Evolutionary conservation across 495 filamentous ascomycete species (phyloP), one percentile per base, ranked within the genome.

Genomic region (Penicillium herquei): DNA sequence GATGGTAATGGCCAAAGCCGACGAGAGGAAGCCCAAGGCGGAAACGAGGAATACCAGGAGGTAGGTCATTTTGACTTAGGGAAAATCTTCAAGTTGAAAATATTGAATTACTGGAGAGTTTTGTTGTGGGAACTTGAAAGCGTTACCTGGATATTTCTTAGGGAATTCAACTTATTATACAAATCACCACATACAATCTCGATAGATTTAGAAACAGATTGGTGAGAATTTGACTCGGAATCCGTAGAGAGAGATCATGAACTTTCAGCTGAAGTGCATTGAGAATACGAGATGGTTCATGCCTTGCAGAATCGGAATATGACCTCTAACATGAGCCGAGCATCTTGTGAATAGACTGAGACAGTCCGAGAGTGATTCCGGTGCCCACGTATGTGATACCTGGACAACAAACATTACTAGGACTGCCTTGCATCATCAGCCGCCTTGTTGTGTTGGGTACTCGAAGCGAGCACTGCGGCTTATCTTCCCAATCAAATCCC

Each of bases 1-100:
- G 44, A 58, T 3, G 17, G 56, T 58, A 18, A 58, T 58, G 12
- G 56, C 50, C 39, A 49, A 54, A 39, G 56, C 56, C 39, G 56
- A 54, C n/a, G 56, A 54, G 50, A 58, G 44, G 44, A 58, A 39
- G 45, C 50, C 44, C 44, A 58, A 13, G 7, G 51, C 51, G n/a
- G 44, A 13, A 39, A 58, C 49, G 44, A 45, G 39, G 44, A 58
- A 54, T 39, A 26, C 21, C 21, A 26, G 21, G 1, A 50, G 54
- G 39, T 49, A 54, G 17, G 50, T 50, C 56, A 58, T 44, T 58
- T 54, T 54, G 50, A 39, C 33, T 50, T 37, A 58, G 39, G 21
- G 1, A 26, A 26, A 26, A 26, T 26, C 21, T 26, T n/a, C n/a
- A n/a, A n/a, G n/a, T n/a, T 54, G 32, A 35, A 45, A 54, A 37